Percentiles rank a stretch among this genome's conserved stretches.
Conservation (phyloP, 2,329 filamentous ascomycete species). For the Waltergamsia citrina region DNA sequence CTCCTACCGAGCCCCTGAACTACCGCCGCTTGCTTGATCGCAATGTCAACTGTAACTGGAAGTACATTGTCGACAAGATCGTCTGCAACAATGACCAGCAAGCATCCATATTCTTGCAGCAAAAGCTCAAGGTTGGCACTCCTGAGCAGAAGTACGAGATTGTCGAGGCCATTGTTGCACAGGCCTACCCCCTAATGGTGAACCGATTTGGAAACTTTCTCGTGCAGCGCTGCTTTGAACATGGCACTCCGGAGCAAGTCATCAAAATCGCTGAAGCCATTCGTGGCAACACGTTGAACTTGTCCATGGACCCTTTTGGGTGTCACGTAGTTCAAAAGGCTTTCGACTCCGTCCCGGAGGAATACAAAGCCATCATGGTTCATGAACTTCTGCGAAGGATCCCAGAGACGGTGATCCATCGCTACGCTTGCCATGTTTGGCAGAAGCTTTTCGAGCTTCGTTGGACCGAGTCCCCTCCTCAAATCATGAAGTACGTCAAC, state of each 20-base stretch:
- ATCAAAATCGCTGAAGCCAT: slow-evolving; percentile 92
- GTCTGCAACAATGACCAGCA: slow-evolving; percentile 99
- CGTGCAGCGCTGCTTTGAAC: slow-evolving; percentile 97
- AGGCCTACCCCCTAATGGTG: slow-evolving; percentile 93
- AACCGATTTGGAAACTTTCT: slow-evolving; percentile 98
- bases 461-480: slow-evolving; percentile 88
- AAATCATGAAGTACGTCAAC: slow-evolving; percentile 98
- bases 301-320: slow-evolving; percentile 98
- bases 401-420: slow-evolving; percentile 94
- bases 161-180: slow-evolving; percentile 88
- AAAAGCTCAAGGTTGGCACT: slow-evolving; percentile 96
- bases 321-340: slow-evolving; percentile 98
- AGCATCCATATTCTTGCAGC: slow-evolving; percentile 95
- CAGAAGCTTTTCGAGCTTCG: slow-evolving; percentile 98
- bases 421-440: slow-evolving; percentile 98
- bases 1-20: slow-evolving; percentile 85
- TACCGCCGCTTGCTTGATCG: slow-evolving; percentile 92
- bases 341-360: slow-evolving; percentile 93
- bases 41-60: slow-evolving; percentile 97
- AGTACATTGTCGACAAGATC: slow-evolving; percentile 99
- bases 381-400: slow-evolving; percentile 91
- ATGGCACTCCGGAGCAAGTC: slow-evolving; percentile 89
- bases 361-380: slow-evolving; percentile 99
- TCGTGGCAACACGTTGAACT: slow-evolving; percentile 81
- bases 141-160: slow-evolving; percentile 95